Percentiles rank a stretch among this genome's conserved stretches.
These are phyloP conservation scores for Mortierella polycephala DNA, from an alignment of 371 early-diverging fungal species.

Conservation along the genomic window DNA sequence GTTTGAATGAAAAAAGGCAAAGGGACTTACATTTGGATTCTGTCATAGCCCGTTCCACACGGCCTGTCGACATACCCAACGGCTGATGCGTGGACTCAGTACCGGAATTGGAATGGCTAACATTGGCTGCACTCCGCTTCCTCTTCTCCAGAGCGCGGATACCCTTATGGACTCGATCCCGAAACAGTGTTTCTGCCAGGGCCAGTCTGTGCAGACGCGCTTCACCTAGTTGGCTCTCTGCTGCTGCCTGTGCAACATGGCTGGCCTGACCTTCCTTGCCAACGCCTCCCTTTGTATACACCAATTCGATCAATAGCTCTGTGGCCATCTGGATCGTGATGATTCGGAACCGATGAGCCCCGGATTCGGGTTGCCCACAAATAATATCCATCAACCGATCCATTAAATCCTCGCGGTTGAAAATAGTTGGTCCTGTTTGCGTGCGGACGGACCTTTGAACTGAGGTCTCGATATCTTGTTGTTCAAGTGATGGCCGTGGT, in stretches of 20 bases:
- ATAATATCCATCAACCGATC: conserved; percentile 45
- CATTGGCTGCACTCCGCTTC: conserved; percentile 5
- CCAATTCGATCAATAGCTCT: conserved; percentile 48
- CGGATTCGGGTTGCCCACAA: conserved; percentile 38
- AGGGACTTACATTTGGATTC: conserved; percentile 39
- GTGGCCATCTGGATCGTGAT: conserved; percentile 47
- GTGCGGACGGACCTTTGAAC: conserved; percentile 15
- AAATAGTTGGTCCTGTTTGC: conserved; percentile 22
- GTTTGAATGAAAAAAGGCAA: not conserved
- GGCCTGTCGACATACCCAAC: conserved; percentile 25
- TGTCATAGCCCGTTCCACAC: conserved; percentile 31
- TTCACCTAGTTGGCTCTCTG: conserved; percentile 35
- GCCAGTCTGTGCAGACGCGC: conserved; percentile 40
- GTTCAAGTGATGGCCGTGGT: conserved; percentile 13
- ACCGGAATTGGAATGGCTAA: not conserved
- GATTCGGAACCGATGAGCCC: conserved; percentile 51
- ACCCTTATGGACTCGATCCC: conserved; percentile 41
- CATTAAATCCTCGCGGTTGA: conserved; percentile 40
- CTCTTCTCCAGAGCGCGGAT: conserved; percentile 24
- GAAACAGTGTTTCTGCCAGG: conserved; percentile 39
- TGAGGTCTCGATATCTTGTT: conserved; percentile 3
- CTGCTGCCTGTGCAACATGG: conserved; percentile 21
- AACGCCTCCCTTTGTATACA: conserved; percentile 34
- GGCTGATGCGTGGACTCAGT: conserved; percentile 6
- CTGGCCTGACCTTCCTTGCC: conserved; percentile 12